Evolutionary conservation across 1,284 basidiomycete genomes (phyloP), one percentile per base, ranked within the genome.

Genomic region (Melampsora americana): DNA sequence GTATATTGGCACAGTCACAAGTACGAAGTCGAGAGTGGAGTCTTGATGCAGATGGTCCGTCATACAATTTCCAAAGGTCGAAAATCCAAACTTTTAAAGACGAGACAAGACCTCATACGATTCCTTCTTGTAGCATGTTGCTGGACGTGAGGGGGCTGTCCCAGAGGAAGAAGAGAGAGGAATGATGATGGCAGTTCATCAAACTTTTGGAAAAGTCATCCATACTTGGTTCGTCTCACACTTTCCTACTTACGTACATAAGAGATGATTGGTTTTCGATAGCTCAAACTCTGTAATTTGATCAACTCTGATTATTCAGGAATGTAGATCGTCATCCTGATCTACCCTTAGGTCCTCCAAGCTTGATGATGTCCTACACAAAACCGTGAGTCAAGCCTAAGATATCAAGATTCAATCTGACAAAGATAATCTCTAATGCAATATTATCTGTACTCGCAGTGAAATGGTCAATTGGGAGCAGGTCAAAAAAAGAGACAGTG

Each of bases 1-100:
- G 61, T 65, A 26, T 81, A 79, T 77, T 82, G 81, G 81, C 81
- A 82, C 62, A 81, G 80, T 14, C 81, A 82, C 68, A 79, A 80
- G 35, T 79, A 80, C 69, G 81, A 82, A 61, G 79, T 82, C 59
- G 80, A 80, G 77, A 79, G 78, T 60, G 81, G 81, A 11, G 70
- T 78, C 39, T 72, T 81, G 32, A 79, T 79, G 39, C 77, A 79
- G 18, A 78, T 81, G 46, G 79, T 78, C 9, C 76, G 78, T 50
- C 35, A 56, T 3, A 77, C 59, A 26, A 62, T 76, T 20, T 67
- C 66, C 32, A 62, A 66, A 65, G 60, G 50, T 65, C 23, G 11
- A 26, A 12, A 14, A 20, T 7, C 30, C 30, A 16, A 18, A 39
- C 26, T 39, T 11, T 11, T 12, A 1, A 42, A 42, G 6, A 42